Evolutionary conservation across 768 basidiomycete genomes (phyloP).

Genomic region (Russula virescens): DNA sequence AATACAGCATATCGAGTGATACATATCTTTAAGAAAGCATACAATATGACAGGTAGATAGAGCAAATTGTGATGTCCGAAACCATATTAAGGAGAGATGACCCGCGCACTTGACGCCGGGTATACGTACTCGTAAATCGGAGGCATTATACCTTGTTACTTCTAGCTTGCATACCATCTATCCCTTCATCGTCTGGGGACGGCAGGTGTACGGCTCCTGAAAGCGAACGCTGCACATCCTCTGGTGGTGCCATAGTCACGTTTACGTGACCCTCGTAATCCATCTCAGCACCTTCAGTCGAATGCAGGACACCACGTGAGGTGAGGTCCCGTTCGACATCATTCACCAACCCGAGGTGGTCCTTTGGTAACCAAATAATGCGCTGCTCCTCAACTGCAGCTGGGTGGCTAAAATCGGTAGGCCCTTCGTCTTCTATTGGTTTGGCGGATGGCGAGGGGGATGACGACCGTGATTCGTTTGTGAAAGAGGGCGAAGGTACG

Average conservation of each 20-base stretch:
- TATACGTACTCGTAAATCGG: not conserved
- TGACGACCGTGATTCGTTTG: constrained; percentile 14
- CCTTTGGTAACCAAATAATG: constrained; percentile 83
- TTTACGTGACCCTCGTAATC: constrained; percentile 56
- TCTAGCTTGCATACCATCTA: not conserved
- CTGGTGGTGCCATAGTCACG: constrained; percentile 43
- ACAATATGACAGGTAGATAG: not conserved
- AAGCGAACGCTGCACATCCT: constrained; percentile 13
- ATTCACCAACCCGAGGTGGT: constrained; percentile 55
- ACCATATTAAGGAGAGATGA: not conserved
- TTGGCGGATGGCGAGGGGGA: constrained; percentile 25
- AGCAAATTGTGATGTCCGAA: not conserved
- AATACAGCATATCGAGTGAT: too few species aligned
- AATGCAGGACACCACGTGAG: constrained; percentile 48
- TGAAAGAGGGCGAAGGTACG: not conserved
- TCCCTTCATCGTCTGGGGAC: not conserved
- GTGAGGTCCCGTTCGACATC: constrained; percentile 55
- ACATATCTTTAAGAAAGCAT: too few species aligned
- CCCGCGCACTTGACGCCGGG: not conserved
- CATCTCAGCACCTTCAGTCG: constrained; percentile 48
- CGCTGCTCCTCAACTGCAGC: constrained; percentile 68
- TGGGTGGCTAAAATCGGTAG: constrained; percentile 77
- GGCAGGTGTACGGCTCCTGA: not conserved
- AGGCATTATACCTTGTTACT: not conserved
- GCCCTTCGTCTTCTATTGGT: constrained; percentile 29